Evolutionary conservation across 2,329 filamentous ascomycete species (phyloP), one percentile per base, ranked within the genome.

Genomic region (Huntiella moniliformis): DNA sequence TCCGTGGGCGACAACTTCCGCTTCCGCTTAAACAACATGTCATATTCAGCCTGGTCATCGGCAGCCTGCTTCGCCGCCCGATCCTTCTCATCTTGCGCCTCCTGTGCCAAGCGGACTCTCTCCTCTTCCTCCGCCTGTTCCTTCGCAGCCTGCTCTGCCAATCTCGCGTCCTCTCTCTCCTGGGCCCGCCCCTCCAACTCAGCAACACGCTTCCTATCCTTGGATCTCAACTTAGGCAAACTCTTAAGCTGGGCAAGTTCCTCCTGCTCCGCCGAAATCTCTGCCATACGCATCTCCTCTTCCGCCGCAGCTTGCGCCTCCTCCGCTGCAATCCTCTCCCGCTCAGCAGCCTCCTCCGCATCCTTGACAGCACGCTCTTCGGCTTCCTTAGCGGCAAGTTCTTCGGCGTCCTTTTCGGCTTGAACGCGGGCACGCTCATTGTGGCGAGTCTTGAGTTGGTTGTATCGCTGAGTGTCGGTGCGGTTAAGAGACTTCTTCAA

Each of bases 1-100:
- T 67, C 66, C 47, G 61, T 67, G 51, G 63, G 69, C 2, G 54
- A 56, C 10, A 67, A 53, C 49, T 60, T 69, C 54, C 67, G 73
- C 52, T 68, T 71, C 54, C 71, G 73, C 17, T 61, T 59, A 38
- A 64, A 65, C 4, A 68, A 56, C 3, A 56, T 54, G 11, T 56
- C 61, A 10, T 67, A 56, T 48, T 68, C 61, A 52, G n/a, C 38
- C 41, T 17, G 15, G 32, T 35, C 41, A 33, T 39, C 39, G 41
- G 42, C 31, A 40, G 46, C 44, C 44, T 53, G 42, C 50, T 50
- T 22, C 46, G 51, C 45, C 51, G 51, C 28, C 10, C 44, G 16
- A 38, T 44, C 10, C 16, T 31, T 41, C 46, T 43, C 46, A 12
- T 22, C 39, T 34, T 47, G 44, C 4, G 41, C 46, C 38, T 36